These are phyloP conservation scores for Murraya paniculata DNA, from an alignment of 345 rosid species.

Conservation along the genomic window DNA sequence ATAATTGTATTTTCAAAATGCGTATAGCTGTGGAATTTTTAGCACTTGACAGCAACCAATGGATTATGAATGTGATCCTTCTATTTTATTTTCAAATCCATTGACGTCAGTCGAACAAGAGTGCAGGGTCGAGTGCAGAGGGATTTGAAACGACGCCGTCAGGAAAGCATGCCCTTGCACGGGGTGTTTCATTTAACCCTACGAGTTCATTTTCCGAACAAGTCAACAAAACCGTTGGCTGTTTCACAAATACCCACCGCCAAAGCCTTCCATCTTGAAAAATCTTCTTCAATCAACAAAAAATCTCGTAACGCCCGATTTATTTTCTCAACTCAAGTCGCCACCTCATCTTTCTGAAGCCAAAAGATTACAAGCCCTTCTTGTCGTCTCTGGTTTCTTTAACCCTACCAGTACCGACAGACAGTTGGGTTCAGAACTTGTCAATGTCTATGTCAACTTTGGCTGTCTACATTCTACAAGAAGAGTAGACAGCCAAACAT, in stretches of 20 bases:
- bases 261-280: background rate
- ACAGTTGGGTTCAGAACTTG: constrained; percentile 35
- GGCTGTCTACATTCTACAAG: constrained; percentile 30
- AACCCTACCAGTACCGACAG: background rate
- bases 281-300: background rate
- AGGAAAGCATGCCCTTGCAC: background rate
- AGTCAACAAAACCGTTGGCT: background rate
- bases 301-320: background rate
- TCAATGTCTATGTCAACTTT: constrained; percentile 24
- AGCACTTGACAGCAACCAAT: too few relatives aligned
- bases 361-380: constrained; percentile 24
- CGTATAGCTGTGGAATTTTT: too few relatives aligned
- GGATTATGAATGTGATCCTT: too few relatives aligned
- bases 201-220: background rate
- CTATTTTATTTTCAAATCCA: too few relatives aligned
- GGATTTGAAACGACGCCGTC: background rate
- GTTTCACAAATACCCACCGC: background rate
- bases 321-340: constrained; percentile 28
- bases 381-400: constrained; percentile 28
- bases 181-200: too few relatives aligned
- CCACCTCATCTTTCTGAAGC: constrained; percentile 27
- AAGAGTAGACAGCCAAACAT: background rate
- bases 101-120: too few relatives aligned
- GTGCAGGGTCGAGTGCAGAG: too few relatives aligned
- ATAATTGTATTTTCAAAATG: too few relatives aligned